Base-by-base conservation (phyloP, 2,329 filamentous ascomycete genomes). In the Fonsecaea monophora region DNA sequence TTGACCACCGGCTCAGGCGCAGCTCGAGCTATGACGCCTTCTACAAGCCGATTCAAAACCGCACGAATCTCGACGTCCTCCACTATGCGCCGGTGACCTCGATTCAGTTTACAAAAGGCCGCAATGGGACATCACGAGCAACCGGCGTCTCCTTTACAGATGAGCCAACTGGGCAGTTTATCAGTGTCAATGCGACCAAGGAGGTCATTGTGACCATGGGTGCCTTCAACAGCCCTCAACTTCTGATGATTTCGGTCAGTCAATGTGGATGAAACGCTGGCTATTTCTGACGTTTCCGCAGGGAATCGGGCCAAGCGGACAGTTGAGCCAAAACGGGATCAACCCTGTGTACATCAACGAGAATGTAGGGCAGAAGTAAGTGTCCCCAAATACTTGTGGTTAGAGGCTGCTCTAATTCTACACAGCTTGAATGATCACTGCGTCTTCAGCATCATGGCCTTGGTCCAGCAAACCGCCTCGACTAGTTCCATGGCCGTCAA, bases 291-390 rank as follows among this genome's bases (percentile, higher is more conserved):
- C 21, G 9, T 54, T 34, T 13, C 25, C 5, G 8, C 21, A 67
- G 65, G 18, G 62, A 1, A 80, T 83, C 55, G 80, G 83, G 68
- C 77, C 78, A 0, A 74, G 74, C 4, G 81, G 80, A 32, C 73
- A 83, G 18, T 75, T 78, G 6, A 77, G 83, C 61, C 78, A 80
- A 0, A 71, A 81, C 1, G 82, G 83, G 60, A 64, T 78, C 4
- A 77, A 56, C 10, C 69, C 67, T 6, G 61, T 70, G 0, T 58
- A 75, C 8, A 66, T 76, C 56, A 78, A 78, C 30, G 74, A 75
- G 56, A 77, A 77, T 13, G 70, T 78, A 1, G 75, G 76, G 3
- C 71, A 73, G 37, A 62, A 77, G 72, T 73, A 57, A 63, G 72
- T 66, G 21, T 58, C 15, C 10, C 4, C 2, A 21, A 10, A 53